Evolutionary conservation across 495 filamentous ascomycete genomes (phyloP), one percentile per base, ranked within the genome.

Genomic region (Penicillium fimorum): DNA sequence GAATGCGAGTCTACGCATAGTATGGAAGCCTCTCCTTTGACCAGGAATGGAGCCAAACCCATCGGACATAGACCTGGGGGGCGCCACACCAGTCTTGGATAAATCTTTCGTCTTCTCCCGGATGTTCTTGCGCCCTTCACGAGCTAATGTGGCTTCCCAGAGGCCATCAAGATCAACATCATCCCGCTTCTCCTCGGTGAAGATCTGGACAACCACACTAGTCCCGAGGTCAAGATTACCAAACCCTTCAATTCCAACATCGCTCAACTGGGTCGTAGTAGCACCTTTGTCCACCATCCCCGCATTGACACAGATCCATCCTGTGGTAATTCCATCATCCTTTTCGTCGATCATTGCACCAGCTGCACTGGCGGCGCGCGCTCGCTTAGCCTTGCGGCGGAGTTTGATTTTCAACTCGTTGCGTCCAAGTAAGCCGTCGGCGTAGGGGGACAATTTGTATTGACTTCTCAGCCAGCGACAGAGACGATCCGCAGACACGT

Each of bases 271-370:
- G 60, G 72, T 71, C 55, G 45, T 69, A 60, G 58, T 71, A 46
- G 67, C 64, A 5, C 69, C 65, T 50, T 82, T 75, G 53, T 87
- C 81, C 12, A 96, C 80, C 15, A 79, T 79, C 1, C 92, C 91
- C 2, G 91, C 77, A 70, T 96, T 92, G 41, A 97, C 89, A 72
- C 95, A 98, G 9, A 98, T 88, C 94, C 94, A 98, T 1, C 91
- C 92, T 15, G 92, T 95, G 27, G 83, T 83, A 37, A 96, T 89
- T 1, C 91, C 92, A 62, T 96, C 91, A 62, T 95, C 84, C 71
- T 78, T 71, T 69, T 82, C 58, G 57, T 76, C 68, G 55, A 78
- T 22, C 56, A 66, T 66, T 25, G 65, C 47, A 1, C 84, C 85
- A 9, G 81, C 78, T 44, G 73, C 79, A 15, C 85, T 87, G 30